Base-by-base conservation (phyloP, 164 flowering plant species). In the Platanus orientalis region DNA sequence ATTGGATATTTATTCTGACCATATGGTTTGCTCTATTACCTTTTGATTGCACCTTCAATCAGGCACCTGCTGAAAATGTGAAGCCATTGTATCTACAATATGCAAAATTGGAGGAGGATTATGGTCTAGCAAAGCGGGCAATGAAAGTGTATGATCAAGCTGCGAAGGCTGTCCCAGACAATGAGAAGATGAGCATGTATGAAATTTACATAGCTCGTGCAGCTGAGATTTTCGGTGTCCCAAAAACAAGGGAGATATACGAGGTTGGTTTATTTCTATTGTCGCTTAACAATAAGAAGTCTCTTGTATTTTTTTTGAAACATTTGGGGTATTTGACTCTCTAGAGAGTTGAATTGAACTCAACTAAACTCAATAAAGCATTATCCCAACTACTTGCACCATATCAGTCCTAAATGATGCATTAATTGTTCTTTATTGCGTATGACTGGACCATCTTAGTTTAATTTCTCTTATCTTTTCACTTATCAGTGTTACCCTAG, bases 141-240 rank as follows among this genome's bases (percentile, higher is more conserved):
- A 94, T 94, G 99, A 81, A 81, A 64, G 94, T 94, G 11, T 94
- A 94, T 72, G 92, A 84, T 69, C 80, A 82, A 69, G 97, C 96
- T 19, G 83, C 96, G 9, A 94, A 89, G 73, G 87, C 93, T 63
- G 96, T 94, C 45, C 99, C 97, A 7, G 82, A 81, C 34, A 75
- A 73, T 67, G 97, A 94, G 75, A 91, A 89, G 69, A 65, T 91
- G 81, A 70, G 81, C 77, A 94, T 91, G 95, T 94, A 91, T 65
- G 93, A 91, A 62, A 87, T 94, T 30, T 94, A 91, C 69, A 94
- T 94, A 42, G 92, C 96, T 32, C 88, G 92, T 63, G 96, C 97
- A 21, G 84, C 96, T 9, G 96, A 94, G 62, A 88, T 91, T 50
- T 91, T 86, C 77, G 99, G 97, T 61, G 92, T 91, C 25, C 90